Percentiles rank a stretch among this genome's conserved stretches.
Conservation (phyloP, 2,329 filamentous ascomycete species). For the Zasmidium cellare region DNA sequence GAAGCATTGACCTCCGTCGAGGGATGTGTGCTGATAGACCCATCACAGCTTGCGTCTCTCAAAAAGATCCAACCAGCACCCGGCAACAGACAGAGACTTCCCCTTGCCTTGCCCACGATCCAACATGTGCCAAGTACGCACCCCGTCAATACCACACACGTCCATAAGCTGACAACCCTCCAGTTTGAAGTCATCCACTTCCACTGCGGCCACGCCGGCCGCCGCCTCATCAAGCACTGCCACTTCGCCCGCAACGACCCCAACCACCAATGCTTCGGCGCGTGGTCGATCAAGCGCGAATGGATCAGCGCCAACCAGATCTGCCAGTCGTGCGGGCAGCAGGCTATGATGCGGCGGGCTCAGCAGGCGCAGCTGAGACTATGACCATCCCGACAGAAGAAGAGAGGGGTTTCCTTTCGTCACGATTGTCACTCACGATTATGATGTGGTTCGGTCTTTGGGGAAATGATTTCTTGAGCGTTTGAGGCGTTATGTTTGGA, state of each 20-base stretch:
- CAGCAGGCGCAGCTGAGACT: conserved; percentile 27
- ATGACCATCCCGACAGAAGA: conserved; percentile 2
- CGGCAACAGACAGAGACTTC: too few relatives aligned
- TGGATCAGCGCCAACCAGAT: conserved; percentile 58
- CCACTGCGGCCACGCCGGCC: conserved; percentile 60
- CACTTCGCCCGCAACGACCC: conserved; percentile 74
- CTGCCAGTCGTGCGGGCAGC: conserved; percentile 46
- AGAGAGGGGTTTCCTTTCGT: too few relatives aligned
- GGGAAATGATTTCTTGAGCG: conserved; percentile 5
- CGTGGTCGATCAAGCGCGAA: conserved; percentile 62
- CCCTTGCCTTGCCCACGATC: background rate
- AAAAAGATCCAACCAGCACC: background rate
- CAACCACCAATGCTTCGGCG: conserved; percentile 66
- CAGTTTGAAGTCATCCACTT: conserved; percentile 69
- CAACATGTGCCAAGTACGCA: conserved; percentile 31
- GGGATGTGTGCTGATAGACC: background rate
- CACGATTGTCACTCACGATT: background rate
- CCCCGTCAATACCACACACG: background rate
- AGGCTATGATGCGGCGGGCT: conserved; percentile 25
- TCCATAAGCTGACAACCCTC: background rate
- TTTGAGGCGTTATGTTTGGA: conserved; percentile 19
- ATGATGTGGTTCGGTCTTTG: conserved; percentile 1
- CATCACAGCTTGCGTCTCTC: background rate
- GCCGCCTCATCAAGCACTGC: conserved; percentile 67
- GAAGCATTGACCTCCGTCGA: background rate